Conservation (phyloP, 2,329 filamentous ascomycete genomes). For the Colletotrichum lini region DNA sequence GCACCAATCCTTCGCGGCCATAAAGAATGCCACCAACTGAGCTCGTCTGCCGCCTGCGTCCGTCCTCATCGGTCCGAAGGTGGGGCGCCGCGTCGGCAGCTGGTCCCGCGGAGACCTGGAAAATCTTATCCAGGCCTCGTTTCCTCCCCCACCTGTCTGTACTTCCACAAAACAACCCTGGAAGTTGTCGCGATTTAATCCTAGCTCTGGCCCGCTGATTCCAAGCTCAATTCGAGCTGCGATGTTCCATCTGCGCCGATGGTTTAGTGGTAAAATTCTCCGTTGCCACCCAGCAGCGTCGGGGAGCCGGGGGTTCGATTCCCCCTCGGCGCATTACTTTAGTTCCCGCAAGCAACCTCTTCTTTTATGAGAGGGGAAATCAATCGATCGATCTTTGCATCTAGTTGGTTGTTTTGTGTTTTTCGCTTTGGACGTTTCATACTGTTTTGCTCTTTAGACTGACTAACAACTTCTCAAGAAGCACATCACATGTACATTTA, state of each 20-base stretch:
- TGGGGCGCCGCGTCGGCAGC: not conserved
- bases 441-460: too few species aligned
- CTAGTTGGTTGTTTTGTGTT: too few species aligned
- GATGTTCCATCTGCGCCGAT: not conserved
- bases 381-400: too few species aligned
- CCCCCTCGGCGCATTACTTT: too few species aligned
- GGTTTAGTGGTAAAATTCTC: slow-evolving; percentile 33
- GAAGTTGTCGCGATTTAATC: not conserved
- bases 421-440: too few species aligned
- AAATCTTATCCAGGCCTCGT: slow-evolving; percentile 9
- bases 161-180: not conserved
- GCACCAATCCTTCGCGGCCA: not conserved
- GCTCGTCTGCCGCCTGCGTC: not conserved
- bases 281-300: slow-evolving; percentile 25
- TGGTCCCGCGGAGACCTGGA: not conserved
- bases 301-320: slow-evolving; percentile 30
- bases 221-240: not conserved
- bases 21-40: not conserved
- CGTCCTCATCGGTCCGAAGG: not conserved
- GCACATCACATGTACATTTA: too few species aligned
- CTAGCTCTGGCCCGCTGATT: accelerated
- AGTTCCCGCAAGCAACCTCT: not conserved
- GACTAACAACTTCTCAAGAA: too few species aligned
- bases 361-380: too few species aligned
- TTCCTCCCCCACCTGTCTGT: not conserved